Conservation (phyloP, 2,329 filamentous ascomycete species). For the Thelonectria discophora region DNA sequence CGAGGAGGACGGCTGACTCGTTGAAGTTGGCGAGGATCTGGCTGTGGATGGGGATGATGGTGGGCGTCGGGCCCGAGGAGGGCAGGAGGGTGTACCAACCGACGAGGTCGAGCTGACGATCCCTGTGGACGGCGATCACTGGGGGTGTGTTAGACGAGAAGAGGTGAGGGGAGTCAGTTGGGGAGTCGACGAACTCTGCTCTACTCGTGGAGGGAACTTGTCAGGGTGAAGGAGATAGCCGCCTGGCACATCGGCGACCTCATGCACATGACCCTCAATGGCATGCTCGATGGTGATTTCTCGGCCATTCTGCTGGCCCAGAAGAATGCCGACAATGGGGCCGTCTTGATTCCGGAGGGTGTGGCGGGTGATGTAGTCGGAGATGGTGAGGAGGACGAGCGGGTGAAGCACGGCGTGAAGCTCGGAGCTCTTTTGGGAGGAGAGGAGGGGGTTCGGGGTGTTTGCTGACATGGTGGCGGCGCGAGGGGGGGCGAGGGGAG, state of each 20-base stretch:
- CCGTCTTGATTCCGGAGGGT: conserved; percentile 78
- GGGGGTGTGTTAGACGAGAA: conserved; percentile 4
- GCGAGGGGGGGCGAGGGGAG: not conserved
- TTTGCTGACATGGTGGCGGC: conserved; percentile 57
- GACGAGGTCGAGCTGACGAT: conserved; percentile 82
- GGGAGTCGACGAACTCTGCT: conserved; percentile 73
- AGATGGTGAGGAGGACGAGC: conserved; percentile 93
- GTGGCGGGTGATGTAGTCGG: conserved; percentile 94
- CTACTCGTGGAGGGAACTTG: conserved; percentile 81
- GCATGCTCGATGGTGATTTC: conserved; percentile 93
- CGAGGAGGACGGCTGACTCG: conserved; percentile 86
- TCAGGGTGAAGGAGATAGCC: conserved; percentile 69
- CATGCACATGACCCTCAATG: conserved; percentile 77
- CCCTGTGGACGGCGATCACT: conserved; percentile 92
- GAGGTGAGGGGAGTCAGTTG: not conserved
- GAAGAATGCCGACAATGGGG: conserved; percentile 84
- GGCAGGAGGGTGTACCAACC: conserved; percentile 90
- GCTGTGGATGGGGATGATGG: conserved; percentile 77
- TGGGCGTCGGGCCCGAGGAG: conserved; percentile 73
- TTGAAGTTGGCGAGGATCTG: conserved; percentile 80
- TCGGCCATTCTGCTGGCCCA: conserved; percentile 90
- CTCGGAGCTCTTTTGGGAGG: conserved; percentile 73
- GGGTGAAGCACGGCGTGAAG: conserved; percentile 89
- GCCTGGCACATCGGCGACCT: conserved; percentile 57
- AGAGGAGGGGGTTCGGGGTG: conserved; percentile 66